These are phyloP conservation scores for Cercospora citrullina DNA, from an alignment of 2,329 filamentous ascomycete species.

Conservation along the genomic window DNA sequence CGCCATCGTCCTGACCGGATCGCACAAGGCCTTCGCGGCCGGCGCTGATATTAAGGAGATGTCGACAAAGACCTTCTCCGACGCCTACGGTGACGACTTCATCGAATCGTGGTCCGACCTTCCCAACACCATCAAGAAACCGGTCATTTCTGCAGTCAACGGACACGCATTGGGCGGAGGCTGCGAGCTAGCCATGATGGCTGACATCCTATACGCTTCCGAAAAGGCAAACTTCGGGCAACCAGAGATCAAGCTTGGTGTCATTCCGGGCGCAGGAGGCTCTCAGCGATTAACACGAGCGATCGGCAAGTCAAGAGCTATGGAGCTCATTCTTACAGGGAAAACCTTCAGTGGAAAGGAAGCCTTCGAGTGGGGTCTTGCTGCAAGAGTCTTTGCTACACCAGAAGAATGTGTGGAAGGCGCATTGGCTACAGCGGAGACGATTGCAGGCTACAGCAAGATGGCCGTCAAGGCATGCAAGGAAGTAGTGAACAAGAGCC, in stretches of 20 bases:
- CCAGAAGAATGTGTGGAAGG: conserved; percentile 81
- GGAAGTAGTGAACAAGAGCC: conserved; percentile 99
- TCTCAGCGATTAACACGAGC: conserved; percentile 81
- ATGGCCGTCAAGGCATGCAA: conserved; percentile 89
- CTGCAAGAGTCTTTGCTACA: conserved; percentile 75
- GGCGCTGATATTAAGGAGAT: conserved; percentile 99
- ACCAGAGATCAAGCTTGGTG: conserved; percentile 93
- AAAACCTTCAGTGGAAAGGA: conserved; percentile 80
- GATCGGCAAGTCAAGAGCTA: conserved; percentile 70
- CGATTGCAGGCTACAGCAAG: conserved; percentile 80
- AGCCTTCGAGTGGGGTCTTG: conserved; percentile 87
- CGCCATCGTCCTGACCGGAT: conserved; percentile 84
- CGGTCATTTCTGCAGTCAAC: conserved; percentile 89
- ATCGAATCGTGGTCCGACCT: conserved; percentile 93
- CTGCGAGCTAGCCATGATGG: conserved; percentile 97
- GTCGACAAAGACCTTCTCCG: conserved; percentile 84
- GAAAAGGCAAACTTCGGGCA: conserved; percentile 87
- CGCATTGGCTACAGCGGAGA: conserved; percentile 79
- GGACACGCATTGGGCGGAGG: conserved; percentile 93
- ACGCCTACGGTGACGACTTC: conserved; percentile 86
- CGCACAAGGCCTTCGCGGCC: conserved; percentile 86
- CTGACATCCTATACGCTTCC: conserved; percentile 90
- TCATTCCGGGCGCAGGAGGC: conserved; percentile 88
- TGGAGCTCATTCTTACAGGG: conserved; percentile 89
- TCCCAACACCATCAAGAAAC: conserved; percentile 83